Base-by-base conservation (phyloP, 2,329 filamentous ascomycete genomes). In the Pestalotiopsis sp. region DNA sequence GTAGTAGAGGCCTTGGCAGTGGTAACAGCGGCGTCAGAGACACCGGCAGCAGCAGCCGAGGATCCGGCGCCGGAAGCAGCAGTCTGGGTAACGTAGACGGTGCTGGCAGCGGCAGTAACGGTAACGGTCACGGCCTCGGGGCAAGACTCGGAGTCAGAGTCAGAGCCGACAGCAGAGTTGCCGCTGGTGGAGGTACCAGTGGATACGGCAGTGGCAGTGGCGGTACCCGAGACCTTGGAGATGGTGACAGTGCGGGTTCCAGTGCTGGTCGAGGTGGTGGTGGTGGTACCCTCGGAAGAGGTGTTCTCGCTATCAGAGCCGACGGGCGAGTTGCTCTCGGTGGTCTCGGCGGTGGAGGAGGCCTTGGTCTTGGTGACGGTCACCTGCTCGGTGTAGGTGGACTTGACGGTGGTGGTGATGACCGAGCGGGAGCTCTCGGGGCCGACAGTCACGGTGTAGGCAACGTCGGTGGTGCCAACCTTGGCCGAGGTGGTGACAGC, bases 191-290 rank as follows among this genome's bases (percentile, higher is more conserved):
- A 17, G 26, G n/a, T 26, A 4, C 52, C 66, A 26, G 67, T 58
- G 30, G 66, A 30, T 14, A 52, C 4, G 14, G 52, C 63, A 52
- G 66, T 67, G 7, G 61, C 60, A 44, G 69, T 70, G 57, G 68
- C 62, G 38, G 68, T 70, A 3, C 64, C 67, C 4, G 69, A 52
- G n/a, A 52, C 39, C 57, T 70, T 66, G 35, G 61, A 55, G 39
- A 77, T 68, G 60, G 75, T 77, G 63, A 77, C 73, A n/a, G 75
- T 77, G 44, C 74, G 73, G 40, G 75, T 77, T 13, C 75, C 74
- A 35, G 75, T 77, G 35, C 72, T 72, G 60, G 76, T 77, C 22
- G 69, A 64, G n/a, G 75, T 77, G 20, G 73, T 76, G 56, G 75
- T 76, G 11, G 76, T 76, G 58, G 76, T 77, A 40, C 66, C 68